These are phyloP conservation scores for Magnolia changhungtana DNA, from an alignment of 164 flowering plant genomes.

Conservation along the genomic window DNA sequence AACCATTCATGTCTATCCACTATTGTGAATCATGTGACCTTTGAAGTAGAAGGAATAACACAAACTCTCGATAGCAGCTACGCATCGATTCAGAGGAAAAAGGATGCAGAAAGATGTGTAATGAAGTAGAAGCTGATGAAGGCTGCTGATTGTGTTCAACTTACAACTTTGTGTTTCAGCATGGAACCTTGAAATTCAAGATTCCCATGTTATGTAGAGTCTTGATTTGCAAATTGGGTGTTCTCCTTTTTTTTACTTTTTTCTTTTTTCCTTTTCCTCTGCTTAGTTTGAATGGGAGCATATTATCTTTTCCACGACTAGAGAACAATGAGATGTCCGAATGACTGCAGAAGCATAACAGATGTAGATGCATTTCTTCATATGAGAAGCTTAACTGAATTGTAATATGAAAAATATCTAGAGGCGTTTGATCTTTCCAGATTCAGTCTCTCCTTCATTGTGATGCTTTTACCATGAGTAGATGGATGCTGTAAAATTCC, in stretches of 20 bases:
- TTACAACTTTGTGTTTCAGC: not conserved
- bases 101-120: not conserved
- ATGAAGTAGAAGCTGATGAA: not conserved
- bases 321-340: not conserved
- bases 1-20: slow-evolving; percentile 13
- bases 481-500: not conserved
- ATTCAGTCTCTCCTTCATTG: not conserved
- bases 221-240: slow-evolving; percentile 6
- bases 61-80: slow-evolving; percentile 1
- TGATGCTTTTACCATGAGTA: not conserved
- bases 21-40: not conserved
- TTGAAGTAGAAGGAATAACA: slow-evolving; percentile 5
- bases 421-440: not conserved
- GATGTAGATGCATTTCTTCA: slow-evolving; percentile 6
- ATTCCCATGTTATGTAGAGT: slow-evolving; percentile 7
- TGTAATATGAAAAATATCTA: not conserved
- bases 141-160: not conserved
- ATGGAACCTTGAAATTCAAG: slow-evolving; percentile 8
- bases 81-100: slow-evolving; percentile 5
- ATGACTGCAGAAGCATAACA: not conserved
- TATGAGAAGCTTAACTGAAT: slow-evolving; percentile 5
- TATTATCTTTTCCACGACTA: not conserved
- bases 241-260: not conserved
- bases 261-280: not conserved
- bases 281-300: not conserved